phyloP scores from a whole-genome alignment of 2,329 filamentous ascomycete species.

The Plenodomus lindquistii region DNA sequence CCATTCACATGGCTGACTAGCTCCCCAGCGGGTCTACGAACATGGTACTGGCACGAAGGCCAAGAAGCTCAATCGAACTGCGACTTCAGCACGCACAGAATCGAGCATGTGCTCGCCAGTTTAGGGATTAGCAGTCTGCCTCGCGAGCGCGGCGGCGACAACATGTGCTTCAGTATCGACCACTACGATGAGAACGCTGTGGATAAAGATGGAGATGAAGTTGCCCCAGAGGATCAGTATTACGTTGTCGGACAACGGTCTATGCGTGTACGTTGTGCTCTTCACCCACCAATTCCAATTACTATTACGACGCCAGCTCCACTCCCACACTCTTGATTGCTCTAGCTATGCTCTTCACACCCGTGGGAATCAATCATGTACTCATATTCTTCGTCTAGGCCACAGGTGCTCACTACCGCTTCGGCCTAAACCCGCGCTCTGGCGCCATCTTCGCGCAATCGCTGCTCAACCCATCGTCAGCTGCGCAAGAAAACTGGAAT shows the following conservation, averaged over 20 bases:
- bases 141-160: neutral
- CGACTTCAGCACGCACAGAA: neutral
- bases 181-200: constrained; percentile 5
- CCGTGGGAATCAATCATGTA: no score
- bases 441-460: neutral
- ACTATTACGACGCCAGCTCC: no score
- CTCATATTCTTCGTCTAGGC: neutral
- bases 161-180: constrained; percentile 1
- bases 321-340: no score
- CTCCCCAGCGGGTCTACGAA: no score
- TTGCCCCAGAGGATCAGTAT: neutral
- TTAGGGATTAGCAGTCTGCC: constrained; percentile 1
- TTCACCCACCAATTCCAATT: no score
- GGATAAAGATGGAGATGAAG: neutral
- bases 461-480: neutral
- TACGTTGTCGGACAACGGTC: neutral
- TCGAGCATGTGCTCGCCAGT: neutral
- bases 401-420: constrained; percentile 6
- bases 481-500: neutral
- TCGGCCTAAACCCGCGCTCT: constrained; percentile 1
- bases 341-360: no score
- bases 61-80: no score
- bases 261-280: no score
- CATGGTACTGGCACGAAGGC: no score
- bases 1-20: no score